These are phyloP conservation scores for Aspergillus affinis DNA, from an alignment of 495 filamentous ascomycete species.

Conservation along the genomic window DNA sequence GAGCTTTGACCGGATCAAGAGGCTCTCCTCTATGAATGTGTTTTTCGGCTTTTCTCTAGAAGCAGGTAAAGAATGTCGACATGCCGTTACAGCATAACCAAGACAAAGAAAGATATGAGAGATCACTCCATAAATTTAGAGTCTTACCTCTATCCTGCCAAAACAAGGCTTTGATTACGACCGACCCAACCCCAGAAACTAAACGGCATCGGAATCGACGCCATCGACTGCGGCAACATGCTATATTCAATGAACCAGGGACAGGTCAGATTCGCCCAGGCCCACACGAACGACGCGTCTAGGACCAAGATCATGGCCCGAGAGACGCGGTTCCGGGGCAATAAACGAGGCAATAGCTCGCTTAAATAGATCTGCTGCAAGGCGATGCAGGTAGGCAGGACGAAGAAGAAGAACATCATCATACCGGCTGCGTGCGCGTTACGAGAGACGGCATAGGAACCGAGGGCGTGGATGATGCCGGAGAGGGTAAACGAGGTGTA, in stretches of 20 bases:
- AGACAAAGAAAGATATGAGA: background rate
- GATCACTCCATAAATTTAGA: background rate
- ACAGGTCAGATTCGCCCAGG: slow-evolving; percentile 18
- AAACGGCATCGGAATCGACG: slow-evolving; percentile 11
- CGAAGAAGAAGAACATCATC: slow-evolving; percentile 25
- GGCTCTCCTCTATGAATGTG: background rate
- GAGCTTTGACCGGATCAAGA: background rate
- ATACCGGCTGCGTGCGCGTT: slow-evolving; percentile 9
- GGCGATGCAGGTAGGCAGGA: slow-evolving; percentile 17
- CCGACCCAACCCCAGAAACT: slow-evolving; percentile 4
- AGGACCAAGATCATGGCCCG: slow-evolving; percentile 59
- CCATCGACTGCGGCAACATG: slow-evolving; percentile 19
- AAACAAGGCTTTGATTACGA: background rate
- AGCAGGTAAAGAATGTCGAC: background rate
- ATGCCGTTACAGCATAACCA: no score
- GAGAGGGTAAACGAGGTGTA: slow-evolving; percentile 18
- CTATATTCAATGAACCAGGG: slow-evolving; percentile 23
- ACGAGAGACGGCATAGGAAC: slow-evolving; percentile 18
- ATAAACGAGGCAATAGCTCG: background rate
- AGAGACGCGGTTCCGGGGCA: slow-evolving; percentile 2
- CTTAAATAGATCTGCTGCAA: slow-evolving; percentile 12
- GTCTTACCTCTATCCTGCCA: background rate
- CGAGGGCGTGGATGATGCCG: slow-evolving; percentile 13
- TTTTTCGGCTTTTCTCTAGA: background rate
- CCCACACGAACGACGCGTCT: slow-evolving; percentile 37